A percentile compares a stretch with the other conserved stretches of the same genome.
These are phyloP conservation scores for Schwanniomyces sp. DNA, from an alignment of 805 yeast species.

Conservation along the genomic window DNA sequence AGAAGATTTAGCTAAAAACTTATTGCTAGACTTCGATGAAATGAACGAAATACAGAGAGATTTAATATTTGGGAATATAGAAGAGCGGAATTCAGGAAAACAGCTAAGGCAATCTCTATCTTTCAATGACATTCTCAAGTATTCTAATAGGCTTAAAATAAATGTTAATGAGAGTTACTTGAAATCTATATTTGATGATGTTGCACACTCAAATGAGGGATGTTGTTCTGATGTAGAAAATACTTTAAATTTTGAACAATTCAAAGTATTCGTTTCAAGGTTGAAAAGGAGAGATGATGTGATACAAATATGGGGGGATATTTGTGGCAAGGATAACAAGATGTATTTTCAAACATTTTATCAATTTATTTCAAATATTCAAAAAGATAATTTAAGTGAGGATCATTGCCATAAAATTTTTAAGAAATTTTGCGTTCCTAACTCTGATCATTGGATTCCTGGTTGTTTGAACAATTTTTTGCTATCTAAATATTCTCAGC, in stretches of 20 bases:
- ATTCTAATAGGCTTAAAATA: constrained; percentile 69
- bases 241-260: constrained; percentile 66
- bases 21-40: constrained; percentile 42
- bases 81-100: constrained; percentile 12
- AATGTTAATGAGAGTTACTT: constrained; percentile 61
- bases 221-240: constrained; percentile 42
- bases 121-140: constrained; percentile 65
- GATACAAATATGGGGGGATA: constrained; percentile 42
- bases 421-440: constrained; percentile 20
- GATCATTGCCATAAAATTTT: constrained; percentile 27
- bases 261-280: constrained; percentile 68
- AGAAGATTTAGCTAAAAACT: constrained; percentile 60
- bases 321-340: constrained; percentile 17
- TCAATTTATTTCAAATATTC: constrained; percentile 47
- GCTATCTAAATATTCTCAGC: constrained; percentile 23
- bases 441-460: constrained; percentile 20
- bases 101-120: constrained; percentile 37
- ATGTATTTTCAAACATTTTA: constrained; percentile 24
- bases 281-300: constrained; percentile 70
- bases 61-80: constrained; percentile 22
- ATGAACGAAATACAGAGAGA: constrained; percentile 26
- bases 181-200: constrained; percentile 48
- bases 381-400: constrained; percentile 41
- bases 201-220: constrained; percentile 20
- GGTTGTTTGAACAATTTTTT: constrained; percentile 38